Base-by-base conservation (phyloP, 2,329 filamentous ascomycete species). In the Hymenoscyphus fraxineus region DNA sequence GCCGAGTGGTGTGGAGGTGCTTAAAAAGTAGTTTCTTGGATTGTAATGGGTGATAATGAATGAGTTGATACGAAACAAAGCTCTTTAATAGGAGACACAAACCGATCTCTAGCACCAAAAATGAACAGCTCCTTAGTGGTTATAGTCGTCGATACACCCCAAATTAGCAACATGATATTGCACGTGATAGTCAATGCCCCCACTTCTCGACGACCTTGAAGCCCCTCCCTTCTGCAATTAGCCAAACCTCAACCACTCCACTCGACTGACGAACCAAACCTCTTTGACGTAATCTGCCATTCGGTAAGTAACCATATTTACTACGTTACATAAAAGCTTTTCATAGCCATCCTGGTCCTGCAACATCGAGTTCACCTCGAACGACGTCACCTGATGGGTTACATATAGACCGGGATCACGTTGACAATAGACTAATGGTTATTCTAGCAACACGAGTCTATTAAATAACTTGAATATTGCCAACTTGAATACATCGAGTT, bases 1-100 rank as follows among this genome's bases (percentile, higher is more conserved):
- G 44, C 80, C 81, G 0, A 76, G 78, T 67, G 81, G 81, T 73
- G 80, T 70, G 74, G 73, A 63, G 16, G 65, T 71, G 19, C 35
- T 69, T 41, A 64, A 62, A 61, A 58, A 32, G 22, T 56, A 64
- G 47, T 13, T 59, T 35, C 35, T 35, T 35, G 35, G 35, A 27
- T 27, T 27, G 27, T 27, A 27, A 27, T 27, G 3, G 27, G 27
- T 27, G 27, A 27, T 3, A 27, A 27, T 27, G 27, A 27, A 27
- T 27, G 27, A 27, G 2, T 27, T 27, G 27, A 27, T 27, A 3
- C 27, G 2, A 27, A 27, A 27, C 27, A 27, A 27, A 27, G 0
- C 4, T 9, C 35, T 9, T 10, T 10, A 3, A 1, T 3, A 6
- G 35, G 9, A 35, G 35, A 35, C 44, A 22, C 5, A 51, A 19